Conservation (phyloP, 257 asterid genomes). For the Phtheirospermum japonicum region DNA sequence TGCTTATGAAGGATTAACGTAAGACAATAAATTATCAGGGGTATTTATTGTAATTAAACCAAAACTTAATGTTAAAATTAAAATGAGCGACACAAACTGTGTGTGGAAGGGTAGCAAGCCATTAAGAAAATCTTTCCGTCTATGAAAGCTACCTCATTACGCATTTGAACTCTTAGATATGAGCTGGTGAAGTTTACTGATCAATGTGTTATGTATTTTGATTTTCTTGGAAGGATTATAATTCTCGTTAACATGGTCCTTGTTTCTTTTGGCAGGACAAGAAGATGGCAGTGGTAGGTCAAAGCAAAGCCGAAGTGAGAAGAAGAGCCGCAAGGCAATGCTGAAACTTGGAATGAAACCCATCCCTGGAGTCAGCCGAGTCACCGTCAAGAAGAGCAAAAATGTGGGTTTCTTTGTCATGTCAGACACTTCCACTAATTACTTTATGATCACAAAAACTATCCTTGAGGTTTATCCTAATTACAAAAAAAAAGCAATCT, state of each 20-base stretch:
- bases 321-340: conserved; percentile 57
- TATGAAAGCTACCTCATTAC: no score
- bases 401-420: conserved; percentile 28
- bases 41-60: no score
- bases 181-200: no score
- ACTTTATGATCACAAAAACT: neutral
- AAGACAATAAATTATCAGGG: no score
- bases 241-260: neutral
- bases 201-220: neutral
- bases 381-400: conserved; percentile 53
- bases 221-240: neutral
- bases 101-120: no score
- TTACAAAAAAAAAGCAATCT: neutral
- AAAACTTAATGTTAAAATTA: no score
- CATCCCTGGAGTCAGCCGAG: conserved; percentile 47
- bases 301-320: conserved; percentile 52
- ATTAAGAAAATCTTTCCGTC: no score
- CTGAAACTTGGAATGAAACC: conserved; percentile 49
- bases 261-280: conserved; percentile 32
- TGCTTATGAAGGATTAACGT: no score
- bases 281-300: conserved; percentile 44
- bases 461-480: neutral
- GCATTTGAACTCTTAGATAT: no score
- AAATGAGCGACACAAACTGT: no score
- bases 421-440: neutral